Evolutionary conservation across 164 flowering plant species (phyloP), one percentile per base, ranked within the genome.

Genomic region (Houttuynia cordata): DNA sequence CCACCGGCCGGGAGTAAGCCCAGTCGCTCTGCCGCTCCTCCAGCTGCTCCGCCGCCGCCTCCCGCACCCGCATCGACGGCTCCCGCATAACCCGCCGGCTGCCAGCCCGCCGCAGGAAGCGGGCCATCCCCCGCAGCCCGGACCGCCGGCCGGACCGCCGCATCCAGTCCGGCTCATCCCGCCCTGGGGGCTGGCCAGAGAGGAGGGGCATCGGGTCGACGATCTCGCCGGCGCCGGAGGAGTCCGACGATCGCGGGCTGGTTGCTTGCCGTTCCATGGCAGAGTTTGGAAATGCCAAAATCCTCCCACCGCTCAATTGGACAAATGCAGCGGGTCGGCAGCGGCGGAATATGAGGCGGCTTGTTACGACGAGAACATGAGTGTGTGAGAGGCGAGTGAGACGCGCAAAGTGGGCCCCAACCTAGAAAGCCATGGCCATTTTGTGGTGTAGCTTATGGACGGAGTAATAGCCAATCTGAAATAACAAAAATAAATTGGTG

Each of bases 1-100:
- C 82, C 24, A 82, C 79, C 4, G 87, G 84, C 65, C 67, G 76
- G 22, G 84, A 82, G 50, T 80, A 82, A 15, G 87, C 87, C 82
- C 86, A 76, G 61, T 79, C 83, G 64, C 80, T 68, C 62, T 84
- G 77, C 58, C 86, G 65, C 68, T 78, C 84, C 73, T 79, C 83
- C 73, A 82, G 59, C 53, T 82, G 82, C 65, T 82, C 81, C 24
- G 80, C 84, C 39, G 87, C 84, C 15, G 78, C 64, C 65, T 82
- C 84, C 42, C 86, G 57, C 6, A 82, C 86, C 63, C 69, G 17
- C 75, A 80, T 71, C 64, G 86, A 82, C 42, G 78, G 83, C 70
- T 80, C 82, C 37, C 82, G 67, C 81, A 82, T 76, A 67, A 78
- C 67, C 60, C 83, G 62, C 7, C 81, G 76, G 63, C 78, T 74